Evolutionary conservation across 2,329 filamentous ascomycete species (phyloP).

Genomic region (Diaporthe vaccinii): DNA sequence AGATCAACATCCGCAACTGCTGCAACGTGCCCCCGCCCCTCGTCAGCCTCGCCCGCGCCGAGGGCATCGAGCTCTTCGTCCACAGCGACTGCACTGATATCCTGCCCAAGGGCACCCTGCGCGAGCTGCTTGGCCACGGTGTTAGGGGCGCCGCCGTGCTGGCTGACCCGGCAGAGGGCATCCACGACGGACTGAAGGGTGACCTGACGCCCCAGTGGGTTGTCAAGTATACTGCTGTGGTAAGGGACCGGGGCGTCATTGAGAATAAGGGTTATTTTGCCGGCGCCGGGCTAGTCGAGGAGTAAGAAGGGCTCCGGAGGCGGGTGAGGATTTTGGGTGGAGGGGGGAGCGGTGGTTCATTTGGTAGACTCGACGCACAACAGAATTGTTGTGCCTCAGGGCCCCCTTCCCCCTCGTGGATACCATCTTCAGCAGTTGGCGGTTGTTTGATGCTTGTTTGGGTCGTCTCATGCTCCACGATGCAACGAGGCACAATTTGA

Average conservation of each 20-base stretch:
- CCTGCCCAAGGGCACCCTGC: conserved; percentile 84
- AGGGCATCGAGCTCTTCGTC: conserved; percentile 88
- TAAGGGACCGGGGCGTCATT: conserved; percentile 92
- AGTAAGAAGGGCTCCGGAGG: conserved; percentile 38
- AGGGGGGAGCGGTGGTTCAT: background rate
- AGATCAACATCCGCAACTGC: conserved; percentile 97
- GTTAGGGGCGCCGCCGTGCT: conserved; percentile 82
- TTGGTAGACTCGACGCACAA: background rate
- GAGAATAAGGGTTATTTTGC: conserved; percentile 99
- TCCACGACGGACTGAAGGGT: conserved; percentile 73
- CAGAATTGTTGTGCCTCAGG: background rate
- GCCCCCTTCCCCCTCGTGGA: background rate
- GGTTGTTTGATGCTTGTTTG: background rate
- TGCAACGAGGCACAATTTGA: conserved; percentile 1
- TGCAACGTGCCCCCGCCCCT: conserved; percentile 94
- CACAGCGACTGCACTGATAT: conserved; percentile 96
- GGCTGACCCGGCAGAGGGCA: conserved; percentile 63
- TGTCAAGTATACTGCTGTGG: conserved; percentile 95
- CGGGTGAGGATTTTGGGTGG: no score
- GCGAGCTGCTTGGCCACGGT: conserved; percentile 84
- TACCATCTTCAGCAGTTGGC: background rate
- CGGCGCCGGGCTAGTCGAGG: conserved; percentile 76
- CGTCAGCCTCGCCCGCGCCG: conserved; percentile 84
- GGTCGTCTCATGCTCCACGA: background rate
- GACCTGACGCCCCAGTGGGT: conserved; percentile 94